These are phyloP conservation scores for Multifurca ochricompacta DNA, from an alignment of 768 basidiomycete genomes.

Conservation along the genomic window DNA sequence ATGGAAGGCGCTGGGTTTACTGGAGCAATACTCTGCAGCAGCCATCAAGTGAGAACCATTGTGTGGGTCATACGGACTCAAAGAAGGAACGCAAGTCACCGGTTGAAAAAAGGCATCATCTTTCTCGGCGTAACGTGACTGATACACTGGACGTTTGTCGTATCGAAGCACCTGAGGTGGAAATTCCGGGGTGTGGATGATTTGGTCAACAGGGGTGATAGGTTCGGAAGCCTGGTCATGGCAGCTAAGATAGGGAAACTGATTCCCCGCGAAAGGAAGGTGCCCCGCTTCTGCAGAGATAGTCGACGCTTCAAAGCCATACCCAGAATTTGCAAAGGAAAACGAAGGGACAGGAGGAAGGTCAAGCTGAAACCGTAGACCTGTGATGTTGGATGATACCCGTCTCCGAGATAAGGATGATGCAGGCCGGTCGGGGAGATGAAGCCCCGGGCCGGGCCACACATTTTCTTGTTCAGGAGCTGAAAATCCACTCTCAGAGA, in stretches of 20 bases:
- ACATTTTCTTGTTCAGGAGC: conserved; percentile 10
- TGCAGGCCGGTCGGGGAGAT: neutral
- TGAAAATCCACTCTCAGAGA: neutral
- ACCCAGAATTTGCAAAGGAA: conserved; percentile 19
- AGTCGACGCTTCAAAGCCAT: conserved; percentile 1
- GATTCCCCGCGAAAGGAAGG: conserved; percentile 5
- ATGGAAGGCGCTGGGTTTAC: conserved; percentile 8
- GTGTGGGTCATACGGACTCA: neutral
- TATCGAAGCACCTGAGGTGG: conserved; percentile 24
- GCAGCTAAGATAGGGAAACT: conserved; percentile 5
- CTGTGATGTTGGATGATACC: conserved; percentile 27
- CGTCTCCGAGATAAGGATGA: conserved; percentile 30
- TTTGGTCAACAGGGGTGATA: conserved; percentile 26
- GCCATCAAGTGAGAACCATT: neutral
- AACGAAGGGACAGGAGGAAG: conserved; percentile 19
- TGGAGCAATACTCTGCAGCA: neutral
- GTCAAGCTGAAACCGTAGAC: conserved; percentile 22
- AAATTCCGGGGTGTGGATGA: conserved; percentile 24
- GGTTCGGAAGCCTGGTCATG: conserved; percentile 11
- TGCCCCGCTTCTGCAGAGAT: neutral
- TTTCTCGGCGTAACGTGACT: neutral
- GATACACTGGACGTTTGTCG: conserved; percentile 11
- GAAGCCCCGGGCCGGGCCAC: neutral
- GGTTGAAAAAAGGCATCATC: conserved; percentile 2
- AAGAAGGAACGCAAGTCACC: neutral